Conservation (phyloP, 2,329 filamentous ascomycete genomes). For the Hypoxylon sp. region DNA sequence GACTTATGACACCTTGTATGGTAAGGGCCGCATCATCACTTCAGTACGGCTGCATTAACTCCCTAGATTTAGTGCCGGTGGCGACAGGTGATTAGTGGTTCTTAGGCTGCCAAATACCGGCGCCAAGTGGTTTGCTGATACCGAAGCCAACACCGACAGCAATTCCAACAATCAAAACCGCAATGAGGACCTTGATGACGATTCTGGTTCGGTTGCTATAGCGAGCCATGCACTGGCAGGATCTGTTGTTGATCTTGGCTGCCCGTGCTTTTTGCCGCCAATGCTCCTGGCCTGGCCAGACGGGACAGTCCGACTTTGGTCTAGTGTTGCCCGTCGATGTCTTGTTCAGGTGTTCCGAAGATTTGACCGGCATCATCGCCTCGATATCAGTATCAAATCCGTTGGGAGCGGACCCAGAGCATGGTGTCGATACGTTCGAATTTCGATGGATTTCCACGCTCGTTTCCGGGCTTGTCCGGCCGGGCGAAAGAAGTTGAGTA, state of each 20-base stretch:
- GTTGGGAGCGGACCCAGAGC: constrained; percentile 60
- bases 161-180: constrained; percentile 66
- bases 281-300: constrained; percentile 73
- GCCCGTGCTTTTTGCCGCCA: constrained; percentile 73
- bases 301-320: constrained; percentile 66
- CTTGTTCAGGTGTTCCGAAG: constrained; percentile 57
- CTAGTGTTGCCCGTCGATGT: constrained; percentile 53
- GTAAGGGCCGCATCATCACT: not conserved
- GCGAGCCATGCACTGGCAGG: constrained; percentile 67
- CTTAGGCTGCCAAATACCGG: constrained; percentile 69
- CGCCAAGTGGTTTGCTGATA: constrained; percentile 72
- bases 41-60: not conserved
- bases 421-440: constrained; percentile 63
- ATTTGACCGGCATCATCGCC: constrained; percentile 62
- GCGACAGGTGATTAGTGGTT: constrained; percentile 43
- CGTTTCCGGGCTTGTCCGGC: constrained; percentile 46
- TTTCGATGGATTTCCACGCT: constrained; percentile 53
- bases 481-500: constrained; percentile 42
- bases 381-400: constrained; percentile 73
- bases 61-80: not conserved
- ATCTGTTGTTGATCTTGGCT: constrained; percentile 65
- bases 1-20: not conserved
- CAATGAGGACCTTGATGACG: constrained; percentile 68
- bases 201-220: constrained; percentile 70
- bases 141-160: constrained; percentile 72